phyloP scores from a whole-genome alignment of 345 rosid genomes.

The Erucastrum elatum region DNA sequence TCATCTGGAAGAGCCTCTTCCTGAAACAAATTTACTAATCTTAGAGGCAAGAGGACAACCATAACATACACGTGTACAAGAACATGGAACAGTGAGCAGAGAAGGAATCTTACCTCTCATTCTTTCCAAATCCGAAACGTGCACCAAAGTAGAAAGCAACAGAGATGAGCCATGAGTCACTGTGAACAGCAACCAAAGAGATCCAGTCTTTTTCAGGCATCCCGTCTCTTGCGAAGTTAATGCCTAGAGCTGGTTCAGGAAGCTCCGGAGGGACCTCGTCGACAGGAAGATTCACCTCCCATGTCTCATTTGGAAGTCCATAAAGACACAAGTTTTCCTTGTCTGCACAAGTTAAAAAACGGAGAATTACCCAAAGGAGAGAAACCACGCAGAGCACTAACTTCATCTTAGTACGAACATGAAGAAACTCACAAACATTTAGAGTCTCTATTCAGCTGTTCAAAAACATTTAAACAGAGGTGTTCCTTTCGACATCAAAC shows the following conservation, averaged over 20 bases:
- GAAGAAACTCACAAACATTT: neutral
- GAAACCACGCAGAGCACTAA: constrained; percentile 7
- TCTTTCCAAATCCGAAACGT: constrained; percentile 94
- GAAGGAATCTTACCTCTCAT: constrained; percentile 68
- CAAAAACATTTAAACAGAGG: too few relatives aligned
- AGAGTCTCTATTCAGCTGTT: too few relatives aligned
- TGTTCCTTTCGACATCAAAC: too few relatives aligned
- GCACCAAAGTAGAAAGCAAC: constrained; percentile 99
- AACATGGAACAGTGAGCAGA: neutral
- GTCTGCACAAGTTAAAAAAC: constrained; percentile 44
- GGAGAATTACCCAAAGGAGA: neutral
- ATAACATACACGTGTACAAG: neutral
- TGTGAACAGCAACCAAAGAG: constrained; percentile 92
- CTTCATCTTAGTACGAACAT: constrained; percentile 1
- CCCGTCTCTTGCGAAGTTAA: constrained; percentile 98
- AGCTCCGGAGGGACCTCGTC: constrained; percentile 99
- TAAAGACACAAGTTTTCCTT: constrained; percentile 94
- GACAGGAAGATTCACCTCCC: constrained; percentile 98
- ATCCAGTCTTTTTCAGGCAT: constrained; percentile 99
- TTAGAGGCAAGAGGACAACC: neutral
- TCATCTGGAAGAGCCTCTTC: constrained; percentile 97
- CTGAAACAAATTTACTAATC: constrained; percentile 41
- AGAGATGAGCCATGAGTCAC: constrained; percentile 97
- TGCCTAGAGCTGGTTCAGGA: constrained; percentile 97
- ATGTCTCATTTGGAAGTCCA: constrained; percentile 92